phyloP scores from a whole-genome alignment of 768 basidiomycete genomes.

The Boletus fagicola region DNA sequence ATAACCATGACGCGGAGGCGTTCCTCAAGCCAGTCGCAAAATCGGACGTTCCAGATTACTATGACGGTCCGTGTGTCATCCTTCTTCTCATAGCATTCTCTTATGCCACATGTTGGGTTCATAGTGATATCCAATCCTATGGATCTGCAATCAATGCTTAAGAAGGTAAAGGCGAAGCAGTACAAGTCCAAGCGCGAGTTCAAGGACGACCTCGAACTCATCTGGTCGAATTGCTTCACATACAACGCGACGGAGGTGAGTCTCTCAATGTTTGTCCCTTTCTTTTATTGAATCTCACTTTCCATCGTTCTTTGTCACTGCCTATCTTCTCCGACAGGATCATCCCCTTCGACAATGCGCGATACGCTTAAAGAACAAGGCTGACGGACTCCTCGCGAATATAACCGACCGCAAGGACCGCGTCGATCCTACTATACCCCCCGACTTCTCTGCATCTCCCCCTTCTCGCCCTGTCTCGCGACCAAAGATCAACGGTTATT shows the following conservation, averaged over 20 bases:
- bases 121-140: slow-evolving; percentile 92
- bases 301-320: not conserved
- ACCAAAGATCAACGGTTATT: slow-evolving; percentile 44
- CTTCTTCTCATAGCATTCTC: not conserved
- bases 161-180: slow-evolving; percentile 86
- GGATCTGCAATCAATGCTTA: slow-evolving; percentile 92
- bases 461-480: slow-evolving; percentile 35
- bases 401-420: slow-evolving; percentile 88
- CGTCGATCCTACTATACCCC: slow-evolving; percentile 64
- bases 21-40: slow-evolving; percentile 93
- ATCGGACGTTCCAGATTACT: slow-evolving; percentile 90
- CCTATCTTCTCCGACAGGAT: slow-evolving; percentile 44
- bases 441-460: slow-evolving; percentile 36
- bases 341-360: slow-evolving; percentile 88
- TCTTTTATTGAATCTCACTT: not conserved
- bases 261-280: slow-evolving; percentile 13
- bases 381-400: slow-evolving; percentile 81
- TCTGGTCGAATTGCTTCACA: slow-evolving; percentile 92
- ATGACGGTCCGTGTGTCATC: slow-evolving; percentile 62
- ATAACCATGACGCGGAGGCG: slow-evolving; percentile 88
- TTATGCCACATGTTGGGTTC: slow-evolving; percentile 7
- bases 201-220: slow-evolving; percentile 89
- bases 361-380: slow-evolving; percentile 76
- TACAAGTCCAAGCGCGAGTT: slow-evolving; percentile 96
- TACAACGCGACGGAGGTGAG: slow-evolving; percentile 91